A percentile compares a stretch with the other conserved stretches of the same genome.
phyloP scores from a whole-genome alignment of 1,284 basidiomycete genomes.

The Cystobasidiaceae sp. region DNA sequence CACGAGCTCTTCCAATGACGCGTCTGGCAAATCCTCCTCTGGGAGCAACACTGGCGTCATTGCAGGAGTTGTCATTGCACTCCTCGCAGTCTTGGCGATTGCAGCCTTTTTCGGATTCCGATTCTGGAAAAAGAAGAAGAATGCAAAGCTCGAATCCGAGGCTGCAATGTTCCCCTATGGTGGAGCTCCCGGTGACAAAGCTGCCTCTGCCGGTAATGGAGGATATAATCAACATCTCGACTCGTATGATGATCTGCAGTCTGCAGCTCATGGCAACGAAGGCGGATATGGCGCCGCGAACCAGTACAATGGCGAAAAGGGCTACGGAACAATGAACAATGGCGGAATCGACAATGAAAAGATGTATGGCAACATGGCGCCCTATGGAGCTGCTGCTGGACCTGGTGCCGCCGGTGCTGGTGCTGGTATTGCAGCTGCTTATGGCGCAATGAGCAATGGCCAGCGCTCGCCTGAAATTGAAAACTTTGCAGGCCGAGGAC shows the following conservation, averaged over 20 bases:
- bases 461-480: constrained; percentile 8
- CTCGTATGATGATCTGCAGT: constrained; percentile 15
- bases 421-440: no score
- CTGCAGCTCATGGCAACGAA: neutral
- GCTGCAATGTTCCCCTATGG: constrained; percentile 11
- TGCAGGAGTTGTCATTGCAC: constrained; percentile 21
- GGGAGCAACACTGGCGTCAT: constrained; percentile 8
- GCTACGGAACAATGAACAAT: constrained; percentile 4
- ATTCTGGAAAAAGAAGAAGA: neutral
- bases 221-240: constrained; percentile 27
- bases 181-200: neutral
- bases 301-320: neutral
- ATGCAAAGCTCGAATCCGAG: neutral
- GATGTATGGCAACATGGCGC: neutral
- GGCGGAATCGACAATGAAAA: constrained; percentile 10
- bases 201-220: neutral
- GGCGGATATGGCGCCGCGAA: neutral
- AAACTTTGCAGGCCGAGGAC: constrained; percentile 15
- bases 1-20: neutral
- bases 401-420: neutral
- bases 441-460: neutral
- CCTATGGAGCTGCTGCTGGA: neutral
- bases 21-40: neutral
- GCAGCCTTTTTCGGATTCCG: neutral
- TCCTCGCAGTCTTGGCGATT: constrained; percentile 10